Conservation (phyloP, 2,329 filamentous ascomycete genomes). For the Aspergillus spinulosporus region DNA sequence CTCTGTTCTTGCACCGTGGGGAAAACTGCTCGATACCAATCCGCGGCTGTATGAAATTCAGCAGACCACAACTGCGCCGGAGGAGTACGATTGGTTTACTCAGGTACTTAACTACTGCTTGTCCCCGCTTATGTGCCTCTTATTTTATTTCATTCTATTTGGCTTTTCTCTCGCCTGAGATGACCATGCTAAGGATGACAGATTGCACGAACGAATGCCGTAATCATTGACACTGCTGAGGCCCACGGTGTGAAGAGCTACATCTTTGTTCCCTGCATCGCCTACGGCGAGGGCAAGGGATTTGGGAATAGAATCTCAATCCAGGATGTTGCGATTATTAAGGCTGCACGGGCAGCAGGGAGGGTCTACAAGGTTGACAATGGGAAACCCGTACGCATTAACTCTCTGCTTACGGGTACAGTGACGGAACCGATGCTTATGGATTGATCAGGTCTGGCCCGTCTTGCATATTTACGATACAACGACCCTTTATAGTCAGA, state of each 20-base stretch:
- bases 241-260: neutral
- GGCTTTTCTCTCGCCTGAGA: neutral
- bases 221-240: neutral
- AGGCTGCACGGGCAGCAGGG: neutral
- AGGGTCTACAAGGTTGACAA: neutral
- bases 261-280: neutral
- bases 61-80: constrained; percentile 19
- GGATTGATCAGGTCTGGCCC: neutral
- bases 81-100: constrained; percentile 42
- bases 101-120: constrained; percentile 7
- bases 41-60: neutral
- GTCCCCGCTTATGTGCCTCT: neutral
- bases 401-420: no score
- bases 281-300: neutral
- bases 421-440: neutral
- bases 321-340: neutral
- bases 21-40: constrained; percentile 30
- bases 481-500: neutral
- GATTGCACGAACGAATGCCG: neutral
- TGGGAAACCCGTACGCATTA: neutral
- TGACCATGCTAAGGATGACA: neutral
- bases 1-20: constrained; percentile 16
- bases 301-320: neutral
- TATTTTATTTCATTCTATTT: no score
- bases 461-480: neutral